A percentile compares a stretch with the other conserved stretches of the same genome.
Conservation (phyloP, 441 rosid genomes). For the Aquilaria agallochum region DNA sequence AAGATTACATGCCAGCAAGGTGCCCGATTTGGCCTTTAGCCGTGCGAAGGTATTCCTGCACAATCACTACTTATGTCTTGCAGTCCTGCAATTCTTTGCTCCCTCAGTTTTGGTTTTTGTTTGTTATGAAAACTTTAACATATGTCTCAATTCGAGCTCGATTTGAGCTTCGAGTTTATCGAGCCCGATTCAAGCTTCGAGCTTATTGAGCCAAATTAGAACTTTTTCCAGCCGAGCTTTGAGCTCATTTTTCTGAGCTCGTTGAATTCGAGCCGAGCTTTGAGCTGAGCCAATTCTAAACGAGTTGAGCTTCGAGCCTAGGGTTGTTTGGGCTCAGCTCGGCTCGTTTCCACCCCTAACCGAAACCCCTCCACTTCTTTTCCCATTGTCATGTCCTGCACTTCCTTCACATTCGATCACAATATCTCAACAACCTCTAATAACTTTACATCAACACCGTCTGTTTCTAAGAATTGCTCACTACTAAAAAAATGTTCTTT, state of each 20-base stretch:
- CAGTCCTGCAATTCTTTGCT: slow-evolving; percentile 63
- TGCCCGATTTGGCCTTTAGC: slow-evolving; percentile 85
- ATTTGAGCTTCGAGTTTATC: slow-evolving; percentile 36
- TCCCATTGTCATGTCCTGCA: slow-evolving; percentile 30
- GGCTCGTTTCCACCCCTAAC: too few relatives aligned
- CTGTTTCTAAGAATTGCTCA: slow-evolving; percentile 21
- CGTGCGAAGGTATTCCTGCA: slow-evolving; percentile 90
- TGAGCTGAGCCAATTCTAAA: too few relatives aligned
- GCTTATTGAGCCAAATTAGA: too few relatives aligned
- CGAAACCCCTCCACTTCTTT: not conserved
- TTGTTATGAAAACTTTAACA: too few relatives aligned
- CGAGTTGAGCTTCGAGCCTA: too few relatives aligned
- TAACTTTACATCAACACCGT: slow-evolving; percentile 14
- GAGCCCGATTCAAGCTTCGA: too few relatives aligned
- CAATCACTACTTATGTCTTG: slow-evolving; percentile 84
- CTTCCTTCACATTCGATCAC: slow-evolving; percentile 29
- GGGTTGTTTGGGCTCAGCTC: too few relatives aligned
- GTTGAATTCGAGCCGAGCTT: not conserved
- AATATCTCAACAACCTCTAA: slow-evolving; percentile 14
- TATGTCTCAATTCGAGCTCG: too few relatives aligned
- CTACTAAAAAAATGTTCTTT: too few relatives aligned
- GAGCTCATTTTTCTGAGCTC: slow-evolving; percentile 47
- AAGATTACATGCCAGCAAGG: slow-evolving; percentile 77
- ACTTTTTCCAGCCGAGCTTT: too few relatives aligned
- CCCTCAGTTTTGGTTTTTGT: slow-evolving; percentile 39